These are phyloP conservation scores for Pseudocercospora cruenta DNA, from an alignment of 2,329 filamentous ascomycete species.

Conservation along the genomic window DNA sequence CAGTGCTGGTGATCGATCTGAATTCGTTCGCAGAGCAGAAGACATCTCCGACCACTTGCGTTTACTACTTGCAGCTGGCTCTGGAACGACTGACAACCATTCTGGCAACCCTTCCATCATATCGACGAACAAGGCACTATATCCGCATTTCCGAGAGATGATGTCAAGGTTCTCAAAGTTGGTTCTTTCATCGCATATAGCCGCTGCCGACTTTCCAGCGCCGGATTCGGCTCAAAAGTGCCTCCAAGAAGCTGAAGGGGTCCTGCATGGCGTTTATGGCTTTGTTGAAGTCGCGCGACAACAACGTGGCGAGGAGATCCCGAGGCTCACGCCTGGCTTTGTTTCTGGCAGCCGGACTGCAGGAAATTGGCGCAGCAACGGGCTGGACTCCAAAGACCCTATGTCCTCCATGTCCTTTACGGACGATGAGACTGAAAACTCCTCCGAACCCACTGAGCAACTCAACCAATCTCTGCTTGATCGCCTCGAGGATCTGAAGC, in stretches of 20 bases:
- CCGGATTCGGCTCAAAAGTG: slow-evolving; percentile 94
- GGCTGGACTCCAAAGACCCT: slow-evolving; percentile 64
- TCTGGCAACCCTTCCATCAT: slow-evolving; percentile 99
- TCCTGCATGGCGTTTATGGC: slow-evolving; percentile 89
- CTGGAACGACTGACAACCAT: slow-evolving; percentile 96
- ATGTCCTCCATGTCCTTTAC: slow-evolving; percentile 71
- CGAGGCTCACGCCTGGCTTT: slow-evolving; percentile 90
- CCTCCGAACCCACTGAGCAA: slow-evolving; percentile 70
- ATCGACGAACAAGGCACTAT: slow-evolving; percentile 93
- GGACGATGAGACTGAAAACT: slow-evolving; percentile 80
- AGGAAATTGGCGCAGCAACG: slow-evolving; percentile 81
- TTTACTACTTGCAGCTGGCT: slow-evolving; percentile 89
- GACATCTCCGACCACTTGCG: slow-evolving; percentile 97
- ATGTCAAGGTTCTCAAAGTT: slow-evolving; percentile 99
- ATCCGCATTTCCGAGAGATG: slow-evolving; percentile 97
- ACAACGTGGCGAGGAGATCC: slow-evolving; percentile 90
- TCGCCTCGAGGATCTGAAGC: slow-evolving; percentile 81
- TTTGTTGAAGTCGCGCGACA: slow-evolving; percentile 95
- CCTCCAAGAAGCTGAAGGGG: slow-evolving; percentile 94
- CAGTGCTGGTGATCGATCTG: slow-evolving; percentile 76
- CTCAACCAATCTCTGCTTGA: slow-evolving; percentile 80
- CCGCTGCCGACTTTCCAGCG: slow-evolving; percentile 92
- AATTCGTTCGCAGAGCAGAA: slow-evolving; percentile 93
- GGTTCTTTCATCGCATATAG: slow-evolving; percentile 96
- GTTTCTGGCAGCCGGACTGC: slow-evolving; percentile 81